Percentiles rank a stretch among this genome's conserved stretches.
phyloP scores from a whole-genome alignment of 495 filamentous ascomycete genomes.

The Aspergillus steynii region DNA sequence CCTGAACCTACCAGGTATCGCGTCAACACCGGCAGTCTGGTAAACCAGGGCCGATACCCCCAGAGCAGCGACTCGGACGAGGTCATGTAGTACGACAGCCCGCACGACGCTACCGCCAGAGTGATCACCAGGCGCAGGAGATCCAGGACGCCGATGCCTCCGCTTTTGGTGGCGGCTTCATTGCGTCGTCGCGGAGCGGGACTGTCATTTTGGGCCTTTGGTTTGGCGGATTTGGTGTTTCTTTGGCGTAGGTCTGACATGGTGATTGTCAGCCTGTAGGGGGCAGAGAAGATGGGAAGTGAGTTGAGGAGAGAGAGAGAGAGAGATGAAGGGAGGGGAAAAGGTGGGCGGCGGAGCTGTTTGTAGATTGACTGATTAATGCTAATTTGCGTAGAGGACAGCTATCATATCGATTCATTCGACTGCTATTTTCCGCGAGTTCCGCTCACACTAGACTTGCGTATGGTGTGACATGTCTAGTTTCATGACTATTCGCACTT shows the following conservation, averaged over 20 bases:
- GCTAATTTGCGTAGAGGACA: neutral
- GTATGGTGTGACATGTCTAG: neutral
- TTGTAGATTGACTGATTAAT: slow-evolving; percentile 2
- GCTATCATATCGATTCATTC: neutral
- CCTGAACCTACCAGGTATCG: slow-evolving; percentile 55
- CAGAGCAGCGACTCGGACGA: slow-evolving; percentile 65
- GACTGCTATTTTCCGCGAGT: neutral
- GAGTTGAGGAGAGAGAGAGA: neutral
- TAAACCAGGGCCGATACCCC: slow-evolving; percentile 70
- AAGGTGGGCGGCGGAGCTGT: neutral
- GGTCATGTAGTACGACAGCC: slow-evolving; percentile 80
- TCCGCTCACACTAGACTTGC: neutral
- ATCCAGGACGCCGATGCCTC: slow-evolving; percentile 63
- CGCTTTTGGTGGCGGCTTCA: slow-evolving; percentile 15
- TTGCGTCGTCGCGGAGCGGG: slow-evolving; percentile 9
- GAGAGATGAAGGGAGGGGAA: neutral
- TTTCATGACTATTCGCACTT: neutral
- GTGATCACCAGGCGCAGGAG: slow-evolving; percentile 72
- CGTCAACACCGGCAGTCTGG: slow-evolving; percentile 61
- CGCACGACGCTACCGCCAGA: slow-evolving; percentile 64
- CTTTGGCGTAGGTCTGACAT: slow-evolving; percentile 47
- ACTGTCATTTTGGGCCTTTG: slow-evolving; percentile 17
- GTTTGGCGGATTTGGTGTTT: slow-evolving; percentile 12
- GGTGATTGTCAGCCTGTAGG: slow-evolving; percentile 1
- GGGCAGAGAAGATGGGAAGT: slow-evolving; percentile 1